Conservation (phyloP, 78 protist species). For the Acrasis kona region DNA sequence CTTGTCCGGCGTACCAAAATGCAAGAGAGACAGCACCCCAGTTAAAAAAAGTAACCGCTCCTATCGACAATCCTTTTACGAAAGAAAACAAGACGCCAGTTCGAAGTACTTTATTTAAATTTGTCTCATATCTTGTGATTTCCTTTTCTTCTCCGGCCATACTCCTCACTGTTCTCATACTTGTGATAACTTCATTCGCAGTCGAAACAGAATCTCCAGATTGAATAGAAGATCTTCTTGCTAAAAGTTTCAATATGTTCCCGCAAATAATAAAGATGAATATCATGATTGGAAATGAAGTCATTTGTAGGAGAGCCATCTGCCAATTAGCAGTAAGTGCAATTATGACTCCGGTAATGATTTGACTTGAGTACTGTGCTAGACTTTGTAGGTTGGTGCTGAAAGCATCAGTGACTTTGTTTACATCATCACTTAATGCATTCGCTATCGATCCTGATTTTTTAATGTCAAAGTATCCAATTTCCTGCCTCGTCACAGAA, state of each 20-base stretch:
- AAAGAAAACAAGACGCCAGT: not conserved
- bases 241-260: not conserved
- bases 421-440: not conserved
- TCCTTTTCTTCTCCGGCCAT: constrained; percentile 21
- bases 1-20: not conserved
- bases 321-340: not conserved
- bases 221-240: constrained; percentile 36
- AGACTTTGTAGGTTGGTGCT: not conserved
- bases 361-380: not conserved
- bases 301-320: not conserved
- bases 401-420: not conserved
- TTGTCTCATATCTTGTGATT: not conserved
- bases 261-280: not conserved
- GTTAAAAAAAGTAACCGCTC: too few relatives aligned
- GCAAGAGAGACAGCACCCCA: not conserved
- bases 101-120: not conserved
- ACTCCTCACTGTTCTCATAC: constrained; percentile 57
- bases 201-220: constrained; percentile 54
- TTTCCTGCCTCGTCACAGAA: not conserved
- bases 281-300: not conserved
- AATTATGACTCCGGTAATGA: not conserved
- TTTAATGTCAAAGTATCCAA: not conserved
- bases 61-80: not conserved
- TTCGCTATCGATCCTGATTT: not conserved
- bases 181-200: constrained; percentile 46